Evolutionary conservation across 176 grass and related monocot genomes (phyloP), one percentile per base, ranked within the genome.

Genomic region (Tuctoria greenei): DNA sequence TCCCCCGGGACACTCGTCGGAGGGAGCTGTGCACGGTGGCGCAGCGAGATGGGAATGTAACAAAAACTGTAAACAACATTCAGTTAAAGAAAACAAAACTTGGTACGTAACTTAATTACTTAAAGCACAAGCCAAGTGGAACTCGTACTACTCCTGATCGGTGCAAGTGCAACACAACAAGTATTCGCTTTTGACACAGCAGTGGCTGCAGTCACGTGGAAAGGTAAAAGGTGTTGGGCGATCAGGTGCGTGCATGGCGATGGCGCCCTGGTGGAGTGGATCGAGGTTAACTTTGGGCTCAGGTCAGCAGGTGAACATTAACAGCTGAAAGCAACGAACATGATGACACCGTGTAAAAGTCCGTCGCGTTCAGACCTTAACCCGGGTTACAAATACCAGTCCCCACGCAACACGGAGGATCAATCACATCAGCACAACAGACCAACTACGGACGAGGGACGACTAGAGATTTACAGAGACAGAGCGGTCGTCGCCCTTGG

Each of bases 261-360:
- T n/a, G n/a, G 31, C 4, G 8, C 11, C 13, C 15, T 1, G 10
- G 10, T 24, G 55, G 24, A 24, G 18, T n/a, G n/a, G n/a, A n/a
- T n/a, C n/a, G n/a, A n/a, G n/a, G 37, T 17, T 61, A 47, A 73
- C 62, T 17, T 73, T 44, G 72, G 12, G 21, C 6, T 14, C 65
- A 34, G 14, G 43, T 54, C 44, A 15, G 35, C 3, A 40, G 0
- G 6, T 8, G 38, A 31, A 31, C 3, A 31, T 31, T 64, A 39
- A 40, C 45, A 4, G 61, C 43, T 7, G 15, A 69, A 85, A 71
- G 64, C 36, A 40, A 44, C 51, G 82, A 24, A 63, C 74, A 40
- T 46, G 59, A 86, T 46, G 59, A 86, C 79, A 86, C 67, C 26
- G 79, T 85, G 81, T 81, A 71, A 84, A 89, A 77, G 5, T 45